Evolutionary conservation across 2,329 filamentous ascomycete species (phyloP), one percentile per base, ranked within the genome.

Genomic region (Trichophaea hybrida): DNA sequence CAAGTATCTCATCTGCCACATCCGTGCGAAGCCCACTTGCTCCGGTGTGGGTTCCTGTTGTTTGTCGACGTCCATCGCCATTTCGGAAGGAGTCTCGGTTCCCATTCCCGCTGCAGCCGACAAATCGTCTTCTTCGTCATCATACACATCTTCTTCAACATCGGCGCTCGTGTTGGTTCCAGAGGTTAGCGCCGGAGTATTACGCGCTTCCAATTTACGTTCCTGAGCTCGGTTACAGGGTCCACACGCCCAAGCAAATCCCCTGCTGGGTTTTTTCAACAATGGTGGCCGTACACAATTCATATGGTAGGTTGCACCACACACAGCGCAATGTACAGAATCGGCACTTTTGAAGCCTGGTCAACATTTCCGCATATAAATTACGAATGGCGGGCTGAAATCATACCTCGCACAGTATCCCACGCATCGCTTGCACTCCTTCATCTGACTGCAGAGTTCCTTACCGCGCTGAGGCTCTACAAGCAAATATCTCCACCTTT

Each of bases 221-320:
- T 97, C 93, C 71, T 95, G 90, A n/a, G 88, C 90, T 69, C 91
- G 84, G 72, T 89, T 96, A 73, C 93, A 98, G 61, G 91, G 86
- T 58, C 88, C 93, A 72, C 93, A 98, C 34, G 93, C 91, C 93
- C 93, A 98, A 4, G 89, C 93, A 74, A 98, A 98, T 43, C 93
- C 93, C 72, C 93, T 85, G 51, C 91, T 95, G 17, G 93, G 93
- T 73, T 98, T 98, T 73, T 96, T 98, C 57, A 89, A 79, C 64
- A 98, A 74, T 40, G 90, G 88, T 44, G 93, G 93, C 62, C 86
- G 85, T 59, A 98, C 93, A 72, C 93, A 98, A 69, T 90, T 88
- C 91, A 98, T 97, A 75, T 98, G 93, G 74, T 96, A 98, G 12
- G 91, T 97, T 72, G 89, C 84, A 70, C 84, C 81, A 73, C 93